Evolutionary conservation across 495 filamentous ascomycete species (phyloP).

Genomic region (Aspergillus avenaceus): DNA sequence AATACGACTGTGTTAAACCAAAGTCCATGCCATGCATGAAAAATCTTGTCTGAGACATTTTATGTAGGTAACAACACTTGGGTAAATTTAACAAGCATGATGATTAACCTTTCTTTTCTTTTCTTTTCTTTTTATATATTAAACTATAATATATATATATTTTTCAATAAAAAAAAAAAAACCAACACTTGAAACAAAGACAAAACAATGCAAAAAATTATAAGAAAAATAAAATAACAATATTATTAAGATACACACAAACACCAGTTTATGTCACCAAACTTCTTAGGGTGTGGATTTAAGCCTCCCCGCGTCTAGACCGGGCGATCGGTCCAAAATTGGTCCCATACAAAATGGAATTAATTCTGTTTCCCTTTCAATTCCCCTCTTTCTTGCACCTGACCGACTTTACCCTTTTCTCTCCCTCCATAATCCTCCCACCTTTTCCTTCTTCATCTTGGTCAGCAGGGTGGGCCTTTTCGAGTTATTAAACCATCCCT

Average conservation of each 20-base stretch:
- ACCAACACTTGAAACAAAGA: not conserved
- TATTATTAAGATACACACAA: no score
- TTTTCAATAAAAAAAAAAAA: no score
- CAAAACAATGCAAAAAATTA: not conserved
- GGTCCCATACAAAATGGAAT: constrained; percentile 7
- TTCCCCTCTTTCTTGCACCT: constrained; percentile 10
- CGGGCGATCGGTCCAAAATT: constrained; percentile 19
- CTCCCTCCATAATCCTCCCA: constrained; percentile 1
- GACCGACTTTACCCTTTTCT: not conserved
- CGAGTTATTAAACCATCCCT: not conserved
- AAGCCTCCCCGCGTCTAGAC: constrained; percentile 23
- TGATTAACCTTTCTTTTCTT: no score
- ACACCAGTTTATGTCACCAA: not conserved
- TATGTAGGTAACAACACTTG: no score
- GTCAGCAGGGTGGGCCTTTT: not conserved
- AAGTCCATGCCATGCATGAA: no score
- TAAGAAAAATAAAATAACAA: no score
- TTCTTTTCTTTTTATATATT: no score
- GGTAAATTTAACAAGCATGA: not conserved
- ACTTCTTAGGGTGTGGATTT: not conserved
- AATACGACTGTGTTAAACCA: not conserved
- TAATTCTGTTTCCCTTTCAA: constrained; percentile 9
- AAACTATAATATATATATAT: no score
- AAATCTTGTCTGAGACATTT: no score
- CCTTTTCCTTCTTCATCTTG: not conserved